These are phyloP conservation scores for Nyctanthes arbortristis DNA, from an alignment of 257 asterid genomes.

Conservation along the genomic window DNA sequence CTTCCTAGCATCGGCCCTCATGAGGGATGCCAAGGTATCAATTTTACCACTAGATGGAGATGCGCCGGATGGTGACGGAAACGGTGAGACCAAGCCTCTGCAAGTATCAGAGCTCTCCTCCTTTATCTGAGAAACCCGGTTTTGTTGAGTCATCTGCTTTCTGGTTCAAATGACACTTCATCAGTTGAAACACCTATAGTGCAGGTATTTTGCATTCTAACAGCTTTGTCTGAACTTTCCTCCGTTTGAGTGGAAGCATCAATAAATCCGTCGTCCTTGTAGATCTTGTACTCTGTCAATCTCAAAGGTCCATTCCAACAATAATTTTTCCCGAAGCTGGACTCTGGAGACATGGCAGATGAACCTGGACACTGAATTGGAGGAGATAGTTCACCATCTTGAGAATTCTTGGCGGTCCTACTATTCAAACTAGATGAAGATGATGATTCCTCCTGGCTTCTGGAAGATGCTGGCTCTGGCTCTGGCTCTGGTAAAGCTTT, in stretches of 20 bases:
- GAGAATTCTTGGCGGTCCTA: constrained; percentile 62
- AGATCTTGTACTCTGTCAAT: constrained; percentile 73
- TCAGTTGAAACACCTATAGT: constrained; percentile 77
- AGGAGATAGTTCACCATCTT: constrained; percentile 71
- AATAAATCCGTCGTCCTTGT: constrained; percentile 67
- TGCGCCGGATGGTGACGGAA: constrained; percentile 72
- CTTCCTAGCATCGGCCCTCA: constrained; percentile 78
- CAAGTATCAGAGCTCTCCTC: constrained; percentile 55
- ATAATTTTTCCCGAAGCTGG: constrained; percentile 53
- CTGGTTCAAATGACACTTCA: constrained; percentile 50
- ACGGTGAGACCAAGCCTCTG: constrained; percentile 59
- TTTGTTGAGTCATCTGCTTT: constrained; percentile 27
- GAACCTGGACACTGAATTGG: constrained; percentile 58
- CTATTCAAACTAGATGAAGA: constrained; percentile 81
- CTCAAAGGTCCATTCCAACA: constrained; percentile 74
- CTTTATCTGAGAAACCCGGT: constrained; percentile 35
- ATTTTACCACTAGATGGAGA: constrained; percentile 76
- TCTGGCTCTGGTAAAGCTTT: constrained; percentile 79
- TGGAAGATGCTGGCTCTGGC: constrained; percentile 76
- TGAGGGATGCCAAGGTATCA: constrained; percentile 85
- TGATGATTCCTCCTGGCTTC: constrained; percentile 83
- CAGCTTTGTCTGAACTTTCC: constrained; percentile 43
- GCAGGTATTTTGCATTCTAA: constrained; percentile 49
- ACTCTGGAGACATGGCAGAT: constrained; percentile 65
- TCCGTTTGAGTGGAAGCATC: constrained; percentile 98